Percentiles rank a stretch among this genome's conserved stretches.
phyloP scores from a whole-genome alignment of 495 filamentous ascomycete genomes.

The Pyrenula massariospora region DNA sequence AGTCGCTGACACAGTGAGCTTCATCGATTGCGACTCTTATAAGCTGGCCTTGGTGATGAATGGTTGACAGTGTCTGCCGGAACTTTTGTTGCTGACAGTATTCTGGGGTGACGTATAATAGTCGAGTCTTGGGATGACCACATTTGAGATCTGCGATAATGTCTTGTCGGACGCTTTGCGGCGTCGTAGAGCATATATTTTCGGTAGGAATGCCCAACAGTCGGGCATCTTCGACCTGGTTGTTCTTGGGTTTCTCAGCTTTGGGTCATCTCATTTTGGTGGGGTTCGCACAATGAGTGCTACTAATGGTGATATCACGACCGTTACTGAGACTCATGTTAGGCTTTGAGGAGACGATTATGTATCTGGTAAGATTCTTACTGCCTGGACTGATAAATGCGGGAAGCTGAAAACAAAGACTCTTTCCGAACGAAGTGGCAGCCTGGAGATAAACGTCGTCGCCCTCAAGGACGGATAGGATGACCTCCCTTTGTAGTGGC shows the following conservation, averaged over 20 bases:
- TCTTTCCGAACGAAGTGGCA: constrained; percentile 94
- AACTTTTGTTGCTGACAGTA: constrained; percentile 70
- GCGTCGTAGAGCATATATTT: constrained; percentile 75
- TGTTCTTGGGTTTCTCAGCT: constrained; percentile 60
- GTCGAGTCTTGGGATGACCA: constrained; percentile 70
- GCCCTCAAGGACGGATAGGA: constrained; percentile 64
- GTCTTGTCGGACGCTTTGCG: constrained; percentile 44
- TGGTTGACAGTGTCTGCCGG: constrained; percentile 55
- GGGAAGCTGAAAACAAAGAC: constrained; percentile 86
- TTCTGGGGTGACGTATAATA: constrained; percentile 92
- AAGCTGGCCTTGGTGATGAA: constrained; percentile 74
- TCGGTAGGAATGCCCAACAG: constrained; percentile 65
- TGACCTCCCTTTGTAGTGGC: constrained; percentile 80
- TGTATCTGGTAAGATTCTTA: constrained; percentile 24
- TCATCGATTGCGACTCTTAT: constrained; percentile 84
- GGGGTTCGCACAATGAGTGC: constrained; percentile 64
- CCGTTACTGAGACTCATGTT: constrained; percentile 49
- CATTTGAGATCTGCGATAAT: constrained; percentile 74
- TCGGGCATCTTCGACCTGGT: constrained; percentile 76
- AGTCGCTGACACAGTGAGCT: constrained; percentile 95
- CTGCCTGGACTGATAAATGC: constrained; percentile 78
- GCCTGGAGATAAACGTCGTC: constrained; percentile 93
- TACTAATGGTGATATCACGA: constrained; percentile 82
- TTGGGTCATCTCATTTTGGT: not conserved
- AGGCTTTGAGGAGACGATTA: not conserved